Base-by-base conservation (phyloP, 2,329 filamentous ascomycete species). In the Pyrenochaeta sp. region DNA sequence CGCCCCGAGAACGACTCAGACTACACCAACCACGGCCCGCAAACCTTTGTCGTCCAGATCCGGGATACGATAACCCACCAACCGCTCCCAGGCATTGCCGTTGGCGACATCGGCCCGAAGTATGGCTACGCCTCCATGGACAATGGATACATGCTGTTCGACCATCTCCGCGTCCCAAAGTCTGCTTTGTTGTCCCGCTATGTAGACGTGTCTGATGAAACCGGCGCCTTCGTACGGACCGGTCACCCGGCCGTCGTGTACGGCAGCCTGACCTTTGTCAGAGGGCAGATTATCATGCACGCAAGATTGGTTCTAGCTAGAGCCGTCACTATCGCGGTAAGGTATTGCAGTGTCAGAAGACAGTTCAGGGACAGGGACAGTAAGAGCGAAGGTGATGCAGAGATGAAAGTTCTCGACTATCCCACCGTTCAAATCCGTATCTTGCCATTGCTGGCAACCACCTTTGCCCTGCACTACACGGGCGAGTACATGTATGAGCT, bases 21-120 rank as follows among this genome's bases (percentile, higher is more conserved):
- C 24, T 73, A 74, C 42, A 65, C 71, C 19, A 74, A 68, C n/a
- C 68, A 78, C 59, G 79, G 78, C 7, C 77, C 77, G 22, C 78
- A 81, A 58, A 72, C 76, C 10, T 81, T 81, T 54, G 74, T 81
- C 43, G 71, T 80, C 13, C 79, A 78, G 56, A 78, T 81, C 37
- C 69, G 79, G 37, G 73, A 80, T 51, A 64, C 72, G 59, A 71
- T 74, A 42, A 78, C 75, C 2, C 74, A 80, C 45, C 65, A 74
- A 48, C 74, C 77, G 9, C 55, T 80, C 4, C 52, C 71, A 4
- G 77, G 77, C 2, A 77, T 81, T 39, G 72, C 75, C 2, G 74
- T 81, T 11, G 77, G 77, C n/a, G 78, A 81, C 47, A 80, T 81
- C 51, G 78, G 78, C 3, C 76, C 77, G n/a, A 81, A 81, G 44